These are phyloP conservation scores for Penicillium pulvis DNA, from an alignment of 495 filamentous ascomycete genomes.

Conservation along the genomic window DNA sequence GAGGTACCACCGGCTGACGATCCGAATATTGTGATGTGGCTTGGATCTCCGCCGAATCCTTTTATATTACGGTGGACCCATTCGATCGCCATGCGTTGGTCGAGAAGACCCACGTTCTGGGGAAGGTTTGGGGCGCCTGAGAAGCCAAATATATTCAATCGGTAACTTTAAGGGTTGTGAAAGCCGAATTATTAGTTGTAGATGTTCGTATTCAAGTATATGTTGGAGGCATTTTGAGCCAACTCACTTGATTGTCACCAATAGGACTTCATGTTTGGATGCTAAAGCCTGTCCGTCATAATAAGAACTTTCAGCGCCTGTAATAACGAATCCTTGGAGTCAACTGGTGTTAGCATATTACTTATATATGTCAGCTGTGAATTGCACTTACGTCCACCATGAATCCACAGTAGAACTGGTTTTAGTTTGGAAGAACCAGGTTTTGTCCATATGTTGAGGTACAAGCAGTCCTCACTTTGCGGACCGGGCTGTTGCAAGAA, in stretches of 20 bases:
- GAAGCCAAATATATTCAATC: conserved; percentile 55
- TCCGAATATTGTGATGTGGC: conserved; percentile 58
- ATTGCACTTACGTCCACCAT: conserved; percentile 40
- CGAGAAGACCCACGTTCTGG: conserved; percentile 44
- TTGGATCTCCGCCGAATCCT: conserved; percentile 50
- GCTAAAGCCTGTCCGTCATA: conserved; percentile 45
- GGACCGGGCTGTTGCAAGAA: conserved; percentile 27
- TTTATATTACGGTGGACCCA: conserved; percentile 67
- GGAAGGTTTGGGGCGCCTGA: conserved; percentile 39
- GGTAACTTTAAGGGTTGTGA: conserved; percentile 32
- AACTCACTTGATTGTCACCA: conserved; percentile 44
- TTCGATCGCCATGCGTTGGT: conserved; percentile 50
- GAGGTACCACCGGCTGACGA: conserved; percentile 51
- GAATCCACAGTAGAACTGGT: conserved; percentile 33
- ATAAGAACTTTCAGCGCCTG: conserved; percentile 36
- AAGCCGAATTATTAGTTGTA: background rate
- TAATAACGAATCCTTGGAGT: conserved; percentile 30
- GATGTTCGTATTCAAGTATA: background rate
- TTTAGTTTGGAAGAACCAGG: conserved; percentile 20
- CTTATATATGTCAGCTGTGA: background rate
- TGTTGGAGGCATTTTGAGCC: background rate
- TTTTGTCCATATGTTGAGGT: conserved; percentile 49
- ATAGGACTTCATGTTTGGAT: conserved; percentile 41
- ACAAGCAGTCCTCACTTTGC: conserved; percentile 49
- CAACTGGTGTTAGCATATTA: background rate